phyloP scores from a whole-genome alignment of 306 rosid species.

The Lathyrus aphaca region DNA sequence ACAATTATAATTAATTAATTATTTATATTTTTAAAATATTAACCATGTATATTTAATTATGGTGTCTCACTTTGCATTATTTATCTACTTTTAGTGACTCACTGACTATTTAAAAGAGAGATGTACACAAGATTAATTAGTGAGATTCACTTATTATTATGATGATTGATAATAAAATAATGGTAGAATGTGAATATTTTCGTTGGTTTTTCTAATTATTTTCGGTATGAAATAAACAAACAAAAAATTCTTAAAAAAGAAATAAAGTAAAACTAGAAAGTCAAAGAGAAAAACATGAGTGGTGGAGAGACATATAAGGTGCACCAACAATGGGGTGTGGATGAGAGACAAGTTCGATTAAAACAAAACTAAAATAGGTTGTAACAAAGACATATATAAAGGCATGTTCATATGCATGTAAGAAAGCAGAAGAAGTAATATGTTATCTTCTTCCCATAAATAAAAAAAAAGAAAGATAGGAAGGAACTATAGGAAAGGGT shows the following conservation, averaged over 20 bases:
- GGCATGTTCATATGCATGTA: background rate
- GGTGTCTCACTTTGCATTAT: no score
- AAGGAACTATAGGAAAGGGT: conserved; percentile 42
- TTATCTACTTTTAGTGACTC: no score
- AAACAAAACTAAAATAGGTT: background rate
- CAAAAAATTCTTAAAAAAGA: background rate
- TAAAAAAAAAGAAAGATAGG: background rate
- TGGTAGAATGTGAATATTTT: background rate
- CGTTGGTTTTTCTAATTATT: background rate
- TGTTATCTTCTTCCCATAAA: conserved; percentile 48
- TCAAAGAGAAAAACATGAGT: conserved; percentile 14
- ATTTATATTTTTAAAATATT: no score
- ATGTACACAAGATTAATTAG: no score
- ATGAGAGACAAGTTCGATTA: conserved; percentile 31
- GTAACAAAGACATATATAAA: conserved; percentile 44
- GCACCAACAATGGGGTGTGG: conserved; percentile 7
- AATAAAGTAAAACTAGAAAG: background rate
- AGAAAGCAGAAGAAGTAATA: conserved; percentile 40
- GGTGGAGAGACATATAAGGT: conserved; percentile 44
- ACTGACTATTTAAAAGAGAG: no score
- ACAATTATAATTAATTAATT: no score
- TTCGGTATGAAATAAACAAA: background rate
- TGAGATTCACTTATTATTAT: no score
- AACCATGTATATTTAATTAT: no score
- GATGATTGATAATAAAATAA: no score